These are phyloP conservation scores for Fusarium coicis DNA, from an alignment of 2,329 filamentous ascomycete genomes.

Conservation along the genomic window DNA sequence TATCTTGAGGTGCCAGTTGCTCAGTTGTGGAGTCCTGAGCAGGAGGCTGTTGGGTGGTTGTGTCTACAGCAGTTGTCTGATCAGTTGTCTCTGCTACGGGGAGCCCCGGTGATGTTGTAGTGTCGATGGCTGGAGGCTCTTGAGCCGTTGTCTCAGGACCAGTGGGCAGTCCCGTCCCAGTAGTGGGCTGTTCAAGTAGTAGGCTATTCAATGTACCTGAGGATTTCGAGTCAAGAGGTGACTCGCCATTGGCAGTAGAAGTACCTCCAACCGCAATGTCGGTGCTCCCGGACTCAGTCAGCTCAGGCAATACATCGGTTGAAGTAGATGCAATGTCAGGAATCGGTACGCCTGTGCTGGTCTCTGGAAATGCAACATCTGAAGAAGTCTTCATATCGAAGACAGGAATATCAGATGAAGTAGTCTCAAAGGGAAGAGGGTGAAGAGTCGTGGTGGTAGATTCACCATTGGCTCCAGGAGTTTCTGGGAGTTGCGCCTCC, in stretches of 20 bases:
- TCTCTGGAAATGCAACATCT: background rate
- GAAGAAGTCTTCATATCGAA: background rate
- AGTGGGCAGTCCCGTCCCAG: background rate
- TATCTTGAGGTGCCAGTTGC: background rate
- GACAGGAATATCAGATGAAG: background rate
- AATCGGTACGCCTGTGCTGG: background rate
- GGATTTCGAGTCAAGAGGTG: background rate
- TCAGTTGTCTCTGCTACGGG: background rate
- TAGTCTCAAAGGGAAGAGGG: slow-evolving; percentile 1
- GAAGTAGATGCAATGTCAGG: background rate
- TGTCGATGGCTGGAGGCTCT: background rate
- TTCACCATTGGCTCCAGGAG: background rate
- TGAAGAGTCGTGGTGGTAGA: background rate
- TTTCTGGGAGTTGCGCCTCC: background rate
- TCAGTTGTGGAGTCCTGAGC: background rate
- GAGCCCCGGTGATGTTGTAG: background rate
- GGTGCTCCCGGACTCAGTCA: background rate
- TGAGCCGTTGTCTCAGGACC: background rate
- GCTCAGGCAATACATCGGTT: background rate
- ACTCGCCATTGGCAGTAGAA: background rate
- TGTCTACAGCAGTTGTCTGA: background rate
- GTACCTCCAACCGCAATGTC: background rate
- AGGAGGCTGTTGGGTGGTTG: background rate
- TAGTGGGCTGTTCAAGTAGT: background rate
- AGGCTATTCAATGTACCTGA: background rate